Evolutionary conservation across 768 basidiomycete genomes (phyloP).

Genomic region (Cystofilobasidium macerans): DNA sequence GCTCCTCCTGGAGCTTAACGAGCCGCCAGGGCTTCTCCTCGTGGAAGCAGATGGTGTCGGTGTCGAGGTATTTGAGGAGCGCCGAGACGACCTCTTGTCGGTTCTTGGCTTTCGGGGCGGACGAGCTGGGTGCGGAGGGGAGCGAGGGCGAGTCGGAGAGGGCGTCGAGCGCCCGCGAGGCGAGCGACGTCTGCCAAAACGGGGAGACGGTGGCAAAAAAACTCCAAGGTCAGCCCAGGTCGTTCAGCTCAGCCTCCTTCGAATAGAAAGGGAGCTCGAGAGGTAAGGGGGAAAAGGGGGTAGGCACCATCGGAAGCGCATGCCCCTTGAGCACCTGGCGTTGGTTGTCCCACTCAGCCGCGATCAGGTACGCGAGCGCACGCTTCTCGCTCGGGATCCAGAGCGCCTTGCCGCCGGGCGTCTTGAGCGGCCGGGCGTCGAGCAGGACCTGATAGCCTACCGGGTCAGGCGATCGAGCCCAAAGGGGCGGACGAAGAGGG

Average conservation of each 20-base stretch:
- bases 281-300: not conserved
- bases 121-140: not conserved
- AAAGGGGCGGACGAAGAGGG: not conserved
- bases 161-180: conserved; percentile 77
- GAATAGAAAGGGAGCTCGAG: not conserved
- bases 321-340: conserved; percentile 73
- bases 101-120: conserved; percentile 34
- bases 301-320: conserved; percentile 71
- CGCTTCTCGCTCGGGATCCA: conserved; percentile 58
- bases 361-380: conserved; percentile 71
- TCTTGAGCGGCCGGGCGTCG: conserved; percentile 75
- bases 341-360: conserved; percentile 95
- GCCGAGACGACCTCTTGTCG: conserved; percentile 55
- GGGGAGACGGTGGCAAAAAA: not conserved
- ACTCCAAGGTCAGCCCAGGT: not conserved
- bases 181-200: conserved; percentile 64
- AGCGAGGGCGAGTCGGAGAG: conserved; percentile 44
- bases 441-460: conserved; percentile 52
- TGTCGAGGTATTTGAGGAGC: conserved; percentile 76
- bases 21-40: conserved; percentile 62
- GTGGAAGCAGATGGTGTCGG: conserved; percentile 88
- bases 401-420: conserved; percentile 68
- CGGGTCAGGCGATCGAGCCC: not conserved
- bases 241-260: too few species aligned
- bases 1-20: conserved; percentile 60